Evolutionary conservation across 371 early-diverging fungal genomes (phyloP).

Genomic region (Mortierella sp.): DNA sequence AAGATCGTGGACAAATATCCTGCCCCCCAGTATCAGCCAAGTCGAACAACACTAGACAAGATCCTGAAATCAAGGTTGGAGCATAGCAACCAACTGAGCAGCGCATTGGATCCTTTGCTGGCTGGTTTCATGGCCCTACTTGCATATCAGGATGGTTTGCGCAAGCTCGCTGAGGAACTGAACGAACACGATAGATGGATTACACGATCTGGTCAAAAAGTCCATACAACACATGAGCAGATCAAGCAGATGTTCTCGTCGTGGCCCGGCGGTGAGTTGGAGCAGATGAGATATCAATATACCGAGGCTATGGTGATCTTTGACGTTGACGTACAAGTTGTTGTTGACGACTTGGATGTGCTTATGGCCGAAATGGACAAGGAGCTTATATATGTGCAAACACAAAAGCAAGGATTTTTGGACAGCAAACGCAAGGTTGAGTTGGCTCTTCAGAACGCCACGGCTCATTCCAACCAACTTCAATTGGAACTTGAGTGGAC

Average conservation of each 20-base stretch:
- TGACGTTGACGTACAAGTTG: conserved; percentile 51
- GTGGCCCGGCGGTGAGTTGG: conserved; percentile 53
- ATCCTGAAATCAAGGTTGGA: conserved; percentile 18
- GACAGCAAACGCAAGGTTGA: conserved; percentile 29
- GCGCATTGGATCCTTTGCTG: conserved; percentile 28
- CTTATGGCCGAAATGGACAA: conserved; percentile 50
- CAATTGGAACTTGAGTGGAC: conserved; percentile 46
- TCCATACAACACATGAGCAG: conserved; percentile 44
- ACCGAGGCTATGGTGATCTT: conserved; percentile 47
- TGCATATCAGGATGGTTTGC: conserved; percentile 45
- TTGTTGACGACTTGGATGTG: conserved; percentile 51
- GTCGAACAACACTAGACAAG: conserved; percentile 24
- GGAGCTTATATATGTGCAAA: conserved; percentile 34
- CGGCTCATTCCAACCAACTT: conserved; percentile 46
- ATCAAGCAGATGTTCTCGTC: conserved; percentile 54
- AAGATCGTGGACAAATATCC: conserved; percentile 30
- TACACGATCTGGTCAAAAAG: conserved; percentile 19
- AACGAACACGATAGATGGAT: conserved; percentile 42
- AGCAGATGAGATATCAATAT: conserved; percentile 25
- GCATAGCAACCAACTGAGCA: conserved; percentile 18
- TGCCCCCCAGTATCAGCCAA: conserved; percentile 3
- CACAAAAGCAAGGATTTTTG: conserved; percentile 21
- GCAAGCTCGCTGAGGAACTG: conserved; percentile 32
- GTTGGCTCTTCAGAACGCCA: conserved; percentile 24
- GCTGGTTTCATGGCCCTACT: conserved; percentile 34